Evolutionary conservation across 176 grass and related monocot genomes (phyloP).

Genomic region (Phoenix roebelenii): DNA sequence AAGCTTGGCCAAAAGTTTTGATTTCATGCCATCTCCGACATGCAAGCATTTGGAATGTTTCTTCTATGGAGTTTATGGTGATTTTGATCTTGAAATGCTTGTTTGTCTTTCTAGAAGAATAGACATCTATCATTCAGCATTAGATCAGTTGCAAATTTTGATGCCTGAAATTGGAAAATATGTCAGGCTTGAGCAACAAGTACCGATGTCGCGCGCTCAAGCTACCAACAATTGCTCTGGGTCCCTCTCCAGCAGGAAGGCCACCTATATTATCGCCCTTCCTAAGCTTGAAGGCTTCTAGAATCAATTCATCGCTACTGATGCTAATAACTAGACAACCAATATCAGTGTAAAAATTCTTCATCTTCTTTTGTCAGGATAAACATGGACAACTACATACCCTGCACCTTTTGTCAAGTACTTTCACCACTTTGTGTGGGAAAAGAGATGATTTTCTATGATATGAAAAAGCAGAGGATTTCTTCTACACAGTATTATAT

Average conservation of each 20-base stretch:
- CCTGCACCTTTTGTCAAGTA: no score
- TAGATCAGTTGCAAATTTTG: neutral
- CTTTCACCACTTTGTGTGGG: no score
- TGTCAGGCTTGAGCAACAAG: conserved; percentile 62
- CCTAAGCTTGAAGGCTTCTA: conserved; percentile 87
- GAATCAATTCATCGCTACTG: conserved; percentile 59
- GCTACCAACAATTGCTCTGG: conserved; percentile 55
- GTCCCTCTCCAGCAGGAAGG: conserved; percentile 58
- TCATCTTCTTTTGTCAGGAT: no score
- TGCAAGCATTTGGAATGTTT: no score
- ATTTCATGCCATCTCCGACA: no score
- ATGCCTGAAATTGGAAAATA: conserved; percentile 79
- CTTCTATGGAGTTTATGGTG: no score
- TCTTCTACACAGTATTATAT: no score
- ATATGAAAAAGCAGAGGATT: no score
- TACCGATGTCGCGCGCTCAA: conserved; percentile 79
- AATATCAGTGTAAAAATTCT: neutral
- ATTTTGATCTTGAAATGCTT: no score
- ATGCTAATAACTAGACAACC: conserved; percentile 59
- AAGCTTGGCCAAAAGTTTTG: no score
- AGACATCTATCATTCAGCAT: neutral
- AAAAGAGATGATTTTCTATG: no score
- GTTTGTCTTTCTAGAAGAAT: neutral
- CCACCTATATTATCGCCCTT: conserved; percentile 73
- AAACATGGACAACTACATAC: no score